Base-by-base conservation (phyloP, 352 stramenopile species). In the Pythium biforme region DNA sequence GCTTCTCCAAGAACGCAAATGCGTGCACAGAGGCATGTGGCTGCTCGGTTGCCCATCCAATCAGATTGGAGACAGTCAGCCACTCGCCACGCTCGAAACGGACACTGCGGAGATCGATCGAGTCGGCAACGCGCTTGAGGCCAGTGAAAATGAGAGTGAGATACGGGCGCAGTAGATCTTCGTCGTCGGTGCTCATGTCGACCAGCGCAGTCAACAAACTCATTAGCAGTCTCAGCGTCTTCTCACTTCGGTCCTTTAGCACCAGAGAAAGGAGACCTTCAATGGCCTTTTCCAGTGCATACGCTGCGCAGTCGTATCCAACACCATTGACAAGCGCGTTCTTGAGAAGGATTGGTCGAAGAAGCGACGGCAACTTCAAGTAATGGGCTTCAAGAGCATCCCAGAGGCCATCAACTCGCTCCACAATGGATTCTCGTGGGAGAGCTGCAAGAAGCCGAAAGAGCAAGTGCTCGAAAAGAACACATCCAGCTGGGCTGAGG, bases 391-490 rank as follows among this genome's bases (percentile, higher is more conserved):
- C 70, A 22, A 92, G 62, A 0, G 79, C 46, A 39, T 66, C 59
- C 62, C 66, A 74, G 17, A 90, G 62, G 7, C 71, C 74, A 39
- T 90, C 77, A 0, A 72, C 55, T 58, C 79, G 69, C 31, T 89
- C 76, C 17, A 65, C 40, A 27, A 63, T 31, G 76, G 67, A 48
- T 74, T 64, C 48, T 7, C 59, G 58, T 6, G 55, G 52, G 15
- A 70, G 33, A 22, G 39, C 22, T 11, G 51, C 37, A 8, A 68
- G 23, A 19, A 72, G 11, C 22, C 64, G 76, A 20, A 66, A 76
- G 20, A 92, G 51, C 3, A 92, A 51, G 54, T 90, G 81, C 56
- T 89, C 83, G 45, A 89, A 85, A 0, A 92, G 41, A 23, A 92
- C 83, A 46, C 81, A 89, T 2, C 81, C 81, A 56, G 75, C 77